Evolutionary conservation across 805 yeast genomes (phyloP).

Genomic region (Ogataea ramenticola): DNA sequence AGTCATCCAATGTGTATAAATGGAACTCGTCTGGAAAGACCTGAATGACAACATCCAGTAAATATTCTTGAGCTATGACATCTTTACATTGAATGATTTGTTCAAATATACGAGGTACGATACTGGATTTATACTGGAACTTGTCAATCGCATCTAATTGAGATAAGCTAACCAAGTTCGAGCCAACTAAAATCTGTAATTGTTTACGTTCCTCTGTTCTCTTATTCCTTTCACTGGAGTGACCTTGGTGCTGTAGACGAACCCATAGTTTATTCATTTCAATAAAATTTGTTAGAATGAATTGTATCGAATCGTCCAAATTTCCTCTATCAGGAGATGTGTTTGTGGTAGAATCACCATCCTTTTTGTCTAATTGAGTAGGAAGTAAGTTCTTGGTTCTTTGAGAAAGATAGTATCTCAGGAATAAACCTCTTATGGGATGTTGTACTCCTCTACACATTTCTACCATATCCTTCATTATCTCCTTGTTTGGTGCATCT

Average conservation of each 20-base stretch:
- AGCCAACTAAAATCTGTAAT: constrained; percentile 85
- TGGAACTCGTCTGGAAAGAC: constrained; percentile 94
- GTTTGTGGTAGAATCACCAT: constrained; percentile 20
- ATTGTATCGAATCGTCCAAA: constrained; percentile 64
- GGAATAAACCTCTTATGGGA: constrained; percentile 85
- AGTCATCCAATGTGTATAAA: constrained; percentile 58
- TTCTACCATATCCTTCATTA: constrained; percentile 93
- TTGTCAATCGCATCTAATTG: constrained; percentile 74
- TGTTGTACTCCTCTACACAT: constrained; percentile 97
- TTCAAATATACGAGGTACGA: constrained; percentile 76
- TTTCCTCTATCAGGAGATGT: constrained; percentile 19
- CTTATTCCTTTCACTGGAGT: constrained; percentile 68
- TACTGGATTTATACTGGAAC: constrained; percentile 36
- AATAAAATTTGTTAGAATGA: constrained; percentile 78
- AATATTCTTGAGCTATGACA: constrained; percentile 84
- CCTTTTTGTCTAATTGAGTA: constrained; percentile 11
- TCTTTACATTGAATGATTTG: constrained; percentile 92
- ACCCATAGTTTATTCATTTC: constrained; percentile 99
- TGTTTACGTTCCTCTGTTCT: constrained; percentile 79
- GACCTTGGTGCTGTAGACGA: constrained; percentile 92
- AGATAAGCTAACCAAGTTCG: constrained; percentile 81
- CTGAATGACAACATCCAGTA: constrained; percentile 86
- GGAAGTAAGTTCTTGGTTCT: constrained; percentile 66
- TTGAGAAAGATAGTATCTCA: constrained; percentile 84
- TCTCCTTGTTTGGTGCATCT: constrained; percentile 76